phyloP scores from a whole-genome alignment of 2,329 filamentous ascomycete genomes.

The Amylocarpus encephaloides region DNA sequence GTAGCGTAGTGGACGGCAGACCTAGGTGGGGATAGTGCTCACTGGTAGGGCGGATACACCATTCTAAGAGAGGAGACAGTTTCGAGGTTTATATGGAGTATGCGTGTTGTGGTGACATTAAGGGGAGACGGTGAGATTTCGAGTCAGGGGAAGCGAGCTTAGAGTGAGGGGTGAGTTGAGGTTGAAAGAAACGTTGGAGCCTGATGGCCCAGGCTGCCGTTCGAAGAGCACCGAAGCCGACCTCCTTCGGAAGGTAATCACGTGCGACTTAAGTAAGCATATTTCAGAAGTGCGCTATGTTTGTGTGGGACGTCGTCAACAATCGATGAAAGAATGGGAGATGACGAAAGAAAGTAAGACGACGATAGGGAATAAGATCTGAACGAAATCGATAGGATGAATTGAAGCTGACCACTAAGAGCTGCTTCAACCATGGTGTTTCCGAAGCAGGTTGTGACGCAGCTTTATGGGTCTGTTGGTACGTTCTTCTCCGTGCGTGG shows the following conservation, averaged over 20 bases:
- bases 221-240: no score
- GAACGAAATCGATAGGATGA: no score
- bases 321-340: no score
- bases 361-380: no score
- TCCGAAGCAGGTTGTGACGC: constrained; percentile 43
- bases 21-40: background rate
- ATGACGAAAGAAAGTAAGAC: no score
- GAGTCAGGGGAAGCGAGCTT: background rate
- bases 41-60: background rate
- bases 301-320: no score
- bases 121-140: background rate
- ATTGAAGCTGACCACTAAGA: background rate
- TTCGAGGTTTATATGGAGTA: background rate
- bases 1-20: no score
- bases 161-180: background rate
- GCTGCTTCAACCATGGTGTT: constrained; percentile 33
- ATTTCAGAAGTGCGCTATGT: no score
- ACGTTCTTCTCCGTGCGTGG: constrained; percentile 20
- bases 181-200: background rate
- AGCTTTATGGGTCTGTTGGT: constrained; percentile 55
- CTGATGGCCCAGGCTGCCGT: background rate
- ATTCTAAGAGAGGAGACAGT: background rate
- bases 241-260: background rate
- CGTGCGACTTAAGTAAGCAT: background rate
- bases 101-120: background rate